A percentile compares a stretch with the other conserved stretches of the same genome.
Evolutionary conservation across 805 yeast species (phyloP).

Genomic region (Yarrowia sp.): DNA sequence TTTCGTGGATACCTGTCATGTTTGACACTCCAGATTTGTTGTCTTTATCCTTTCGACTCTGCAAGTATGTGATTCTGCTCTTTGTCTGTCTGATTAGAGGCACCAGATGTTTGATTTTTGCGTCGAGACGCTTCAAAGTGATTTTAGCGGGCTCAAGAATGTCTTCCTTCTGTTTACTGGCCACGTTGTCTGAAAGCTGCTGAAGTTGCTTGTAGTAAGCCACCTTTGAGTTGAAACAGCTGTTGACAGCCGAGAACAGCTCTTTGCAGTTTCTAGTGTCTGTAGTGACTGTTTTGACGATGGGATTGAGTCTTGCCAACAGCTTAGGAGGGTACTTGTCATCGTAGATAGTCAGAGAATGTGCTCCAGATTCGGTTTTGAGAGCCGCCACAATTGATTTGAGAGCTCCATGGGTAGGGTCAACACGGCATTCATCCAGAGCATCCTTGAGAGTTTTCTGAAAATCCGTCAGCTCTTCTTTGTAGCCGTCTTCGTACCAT

Average conservation of each 20-base stretch:
- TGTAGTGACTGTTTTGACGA: neutral
- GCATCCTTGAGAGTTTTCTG: slow-evolving; percentile 8
- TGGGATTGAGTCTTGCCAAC: slow-evolving; percentile 1
- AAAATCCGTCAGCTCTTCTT: neutral
- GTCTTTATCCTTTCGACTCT: slow-evolving; percentile 51
- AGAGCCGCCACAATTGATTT: slow-evolving; percentile 3
- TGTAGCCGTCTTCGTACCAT: slow-evolving; percentile 8
- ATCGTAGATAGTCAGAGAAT: slow-evolving; percentile 1
- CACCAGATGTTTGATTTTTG: slow-evolving; percentile 35
- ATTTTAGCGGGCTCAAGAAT: slow-evolving; percentile 46
- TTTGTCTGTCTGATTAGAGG: slow-evolving; percentile 22
- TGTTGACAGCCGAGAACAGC: slow-evolving; percentile 56
- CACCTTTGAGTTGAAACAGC: slow-evolving; percentile 78
- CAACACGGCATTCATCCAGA: neutral
- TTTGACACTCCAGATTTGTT: slow-evolving; percentile 39
- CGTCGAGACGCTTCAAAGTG: slow-evolving; percentile 42
- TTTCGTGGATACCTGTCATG: slow-evolving; percentile 52
- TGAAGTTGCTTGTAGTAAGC: slow-evolving; percentile 86
- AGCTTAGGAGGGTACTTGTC: slow-evolving; percentile 8
- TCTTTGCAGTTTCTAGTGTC: slow-evolving; percentile 1
- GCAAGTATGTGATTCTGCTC: slow-evolving; percentile 56
- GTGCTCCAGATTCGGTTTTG: slow-evolving; percentile 20
- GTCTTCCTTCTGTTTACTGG: slow-evolving; percentile 53
- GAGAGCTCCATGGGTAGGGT: slow-evolving; percentile 1
- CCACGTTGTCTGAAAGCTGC: slow-evolving; percentile 81